Evolutionary conservation across 805 yeast species (phyloP).

Genomic region (Saccharomyces jurei): DNA sequence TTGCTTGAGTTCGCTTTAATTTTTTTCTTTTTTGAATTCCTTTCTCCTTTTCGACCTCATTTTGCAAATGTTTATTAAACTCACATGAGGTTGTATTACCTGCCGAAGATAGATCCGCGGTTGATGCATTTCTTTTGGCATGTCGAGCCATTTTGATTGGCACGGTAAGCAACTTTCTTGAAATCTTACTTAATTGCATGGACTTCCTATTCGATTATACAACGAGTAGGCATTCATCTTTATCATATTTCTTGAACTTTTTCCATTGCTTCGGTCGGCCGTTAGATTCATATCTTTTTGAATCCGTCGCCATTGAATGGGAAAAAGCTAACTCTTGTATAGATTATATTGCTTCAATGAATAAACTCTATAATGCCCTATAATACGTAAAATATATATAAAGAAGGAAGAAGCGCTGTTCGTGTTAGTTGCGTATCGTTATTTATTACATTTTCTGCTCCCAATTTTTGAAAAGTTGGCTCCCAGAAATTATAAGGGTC

Average conservation of each 20-base stretch:
- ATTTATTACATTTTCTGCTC: neutral
- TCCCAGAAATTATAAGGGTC: neutral
- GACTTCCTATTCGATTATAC: neutral
- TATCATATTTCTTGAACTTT: neutral
- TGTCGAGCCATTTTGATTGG: neutral
- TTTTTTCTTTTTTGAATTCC: constrained; percentile 6
- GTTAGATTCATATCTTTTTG: neutral
- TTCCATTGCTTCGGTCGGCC: neutral
- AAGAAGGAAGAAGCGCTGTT: neutral
- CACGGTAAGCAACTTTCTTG: neutral
- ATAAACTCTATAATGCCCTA: neutral
- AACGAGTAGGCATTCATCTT: neutral
- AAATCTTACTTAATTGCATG: neutral
- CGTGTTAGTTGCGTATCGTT: neutral
- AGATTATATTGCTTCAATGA: neutral
- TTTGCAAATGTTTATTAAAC: constrained; percentile 9
- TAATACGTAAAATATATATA: neutral
- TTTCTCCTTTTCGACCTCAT: constrained; percentile 11
- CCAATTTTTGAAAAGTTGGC: neutral
- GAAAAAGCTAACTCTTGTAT: neutral
- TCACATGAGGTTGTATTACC: neutral
- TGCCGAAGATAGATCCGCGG: constrained; percentile 5
- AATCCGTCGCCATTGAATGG: neutral
- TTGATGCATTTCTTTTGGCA: neutral
- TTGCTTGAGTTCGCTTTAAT: constrained; percentile 4